Percentiles rank a stretch among this genome's conserved stretches.
Conservation (phyloP, 1,284 basidiomycete genomes). For the Ceratobasidium sp. region DNA sequence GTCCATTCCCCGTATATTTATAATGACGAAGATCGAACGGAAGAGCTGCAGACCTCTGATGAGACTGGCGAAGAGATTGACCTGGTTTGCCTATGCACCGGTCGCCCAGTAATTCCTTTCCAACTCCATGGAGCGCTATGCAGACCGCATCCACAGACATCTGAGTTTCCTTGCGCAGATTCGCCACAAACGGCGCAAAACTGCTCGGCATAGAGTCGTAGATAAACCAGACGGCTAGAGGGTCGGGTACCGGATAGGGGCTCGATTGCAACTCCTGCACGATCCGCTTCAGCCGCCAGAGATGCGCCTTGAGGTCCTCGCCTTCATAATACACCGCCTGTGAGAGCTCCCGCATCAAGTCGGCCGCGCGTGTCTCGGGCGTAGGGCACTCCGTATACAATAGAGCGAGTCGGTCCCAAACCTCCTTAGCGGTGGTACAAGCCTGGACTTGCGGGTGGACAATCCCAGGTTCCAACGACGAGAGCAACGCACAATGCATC, state of each 20-base stretch:
- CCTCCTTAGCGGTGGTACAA: slow-evolving; percentile 31
- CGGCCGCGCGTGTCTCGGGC: neutral
- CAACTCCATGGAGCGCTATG: neutral
- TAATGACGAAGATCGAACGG: slow-evolving; percentile 31
- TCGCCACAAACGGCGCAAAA: neutral
- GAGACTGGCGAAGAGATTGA: neutral
- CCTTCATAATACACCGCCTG: slow-evolving; percentile 18
- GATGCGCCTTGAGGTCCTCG: slow-evolving; percentile 12
- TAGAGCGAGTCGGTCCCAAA: slow-evolving; percentile 28
- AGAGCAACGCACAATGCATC: slow-evolving; percentile 25
- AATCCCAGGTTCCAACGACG: slow-evolving; percentile 1
- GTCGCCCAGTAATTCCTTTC: slow-evolving; percentile 1
- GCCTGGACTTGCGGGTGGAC: slow-evolving; percentile 10
- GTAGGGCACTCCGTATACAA: slow-evolving; percentile 19
- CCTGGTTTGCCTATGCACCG: neutral
- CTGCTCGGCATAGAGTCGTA: slow-evolving; percentile 17
- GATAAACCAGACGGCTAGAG: slow-evolving; percentile 17
- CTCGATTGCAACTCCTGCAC: neutral
- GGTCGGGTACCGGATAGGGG: slow-evolving; percentile 13
- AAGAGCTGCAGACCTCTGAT: slow-evolving; percentile 2
- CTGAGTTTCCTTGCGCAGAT: slow-evolving; percentile 12
- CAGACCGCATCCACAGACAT: neutral
- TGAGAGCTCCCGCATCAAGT: slow-evolving; percentile 16
- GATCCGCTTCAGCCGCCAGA: neutral
- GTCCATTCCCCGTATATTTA: slow-evolving; percentile 21